Base-by-base conservation (phyloP, 257 asterid genomes). In the Fraxinus cuspidata region DNA sequence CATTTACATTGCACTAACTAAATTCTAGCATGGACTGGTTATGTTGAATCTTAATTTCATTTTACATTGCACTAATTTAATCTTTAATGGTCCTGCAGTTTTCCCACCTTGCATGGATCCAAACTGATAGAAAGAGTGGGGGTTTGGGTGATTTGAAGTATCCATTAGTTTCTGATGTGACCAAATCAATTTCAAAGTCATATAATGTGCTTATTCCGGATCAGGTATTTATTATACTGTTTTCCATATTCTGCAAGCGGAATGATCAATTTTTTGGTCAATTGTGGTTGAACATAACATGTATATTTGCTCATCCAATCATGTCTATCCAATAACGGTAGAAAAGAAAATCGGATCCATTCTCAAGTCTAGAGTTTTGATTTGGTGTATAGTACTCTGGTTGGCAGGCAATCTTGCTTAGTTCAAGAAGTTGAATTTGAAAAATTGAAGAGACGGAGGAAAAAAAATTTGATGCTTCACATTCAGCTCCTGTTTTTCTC, bases 121-220 rank as follows among this genome's bases (percentile, higher is more conserved):
- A 94, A 89, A 94, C 98, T 4, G 98, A 94, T 42, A 92, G 98
- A 58, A 58, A 94, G 80, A 88, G 97, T 27, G 98, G 98, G 28
- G 98, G 98, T 21, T 84, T 94, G 82, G 97, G 99, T 80, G 99
- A 94, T 85, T 79, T 92, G 88, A 86, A 77, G 0, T 94, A 94
- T 86, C 99, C 99, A 32, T 84, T 96, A 37, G 78, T 94, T 83
- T 92, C 97, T 58, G 98, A 94, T 70, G 85, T 94, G 66, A 94
- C 98, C 82, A 94, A 92, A 86, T 90, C 98, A 42, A 84, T 94
- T 69, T 86, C 97, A 7, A 87, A 87, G 81, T 82, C 93, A 19
- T 94, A 85, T 42, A 83, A 85, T 72, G 96, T 92, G 34, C 82
- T 94, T 70, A 94, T 94, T 77, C 91, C 87, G 0, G 97, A 88